phyloP scores from a whole-genome alignment of 495 filamentous ascomycete species.

The Penicillium pulvis region DNA sequence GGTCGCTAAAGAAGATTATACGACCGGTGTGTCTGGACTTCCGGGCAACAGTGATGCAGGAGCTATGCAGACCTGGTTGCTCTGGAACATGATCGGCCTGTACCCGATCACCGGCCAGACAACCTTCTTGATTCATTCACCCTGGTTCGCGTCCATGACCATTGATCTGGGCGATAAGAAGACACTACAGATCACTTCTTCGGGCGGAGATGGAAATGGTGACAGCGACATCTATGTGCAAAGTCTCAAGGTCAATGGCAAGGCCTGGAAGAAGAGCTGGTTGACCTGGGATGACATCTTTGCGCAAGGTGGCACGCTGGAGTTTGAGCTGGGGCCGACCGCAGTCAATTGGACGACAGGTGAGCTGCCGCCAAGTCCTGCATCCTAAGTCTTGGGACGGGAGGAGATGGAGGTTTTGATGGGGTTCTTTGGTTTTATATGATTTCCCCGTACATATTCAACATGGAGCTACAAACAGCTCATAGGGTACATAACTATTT shows the following conservation, averaged over 20 bases:
- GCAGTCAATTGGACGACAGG: slow-evolving; percentile 51
- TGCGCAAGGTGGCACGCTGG: slow-evolving; percentile 52
- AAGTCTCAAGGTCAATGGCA: slow-evolving; percentile 50
- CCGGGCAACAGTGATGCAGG: slow-evolving; percentile 63
- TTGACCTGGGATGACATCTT: slow-evolving; percentile 58
- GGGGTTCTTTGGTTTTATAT: slow-evolving; percentile 6
- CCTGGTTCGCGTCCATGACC: slow-evolving; percentile 55
- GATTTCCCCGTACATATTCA: neutral
- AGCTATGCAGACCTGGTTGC: slow-evolving; percentile 60
- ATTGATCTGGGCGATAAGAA: slow-evolving; percentile 51
- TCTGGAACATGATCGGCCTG: slow-evolving; percentile 64
- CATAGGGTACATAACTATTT: neutral
- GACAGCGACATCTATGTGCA: slow-evolving; percentile 50
- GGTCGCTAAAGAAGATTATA: slow-evolving; percentile 44
- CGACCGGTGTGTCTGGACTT: slow-evolving; percentile 41
- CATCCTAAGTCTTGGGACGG: slow-evolving; percentile 25
- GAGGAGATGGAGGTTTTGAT: neutral
- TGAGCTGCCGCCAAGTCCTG: slow-evolving; percentile 56
- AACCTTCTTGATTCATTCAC: slow-evolving; percentile 57
- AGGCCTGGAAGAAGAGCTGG: slow-evolving; percentile 54
- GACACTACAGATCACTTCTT: slow-evolving; percentile 46
- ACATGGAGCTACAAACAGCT: neutral
- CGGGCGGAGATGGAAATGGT: slow-evolving; percentile 44
- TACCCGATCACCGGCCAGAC: slow-evolving; percentile 58
- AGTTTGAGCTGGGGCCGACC: slow-evolving; percentile 52